These are phyloP conservation scores for Aspergillus sp. DNA, from an alignment of 2,329 filamentous ascomycete genomes.

Conservation along the genomic window DNA sequence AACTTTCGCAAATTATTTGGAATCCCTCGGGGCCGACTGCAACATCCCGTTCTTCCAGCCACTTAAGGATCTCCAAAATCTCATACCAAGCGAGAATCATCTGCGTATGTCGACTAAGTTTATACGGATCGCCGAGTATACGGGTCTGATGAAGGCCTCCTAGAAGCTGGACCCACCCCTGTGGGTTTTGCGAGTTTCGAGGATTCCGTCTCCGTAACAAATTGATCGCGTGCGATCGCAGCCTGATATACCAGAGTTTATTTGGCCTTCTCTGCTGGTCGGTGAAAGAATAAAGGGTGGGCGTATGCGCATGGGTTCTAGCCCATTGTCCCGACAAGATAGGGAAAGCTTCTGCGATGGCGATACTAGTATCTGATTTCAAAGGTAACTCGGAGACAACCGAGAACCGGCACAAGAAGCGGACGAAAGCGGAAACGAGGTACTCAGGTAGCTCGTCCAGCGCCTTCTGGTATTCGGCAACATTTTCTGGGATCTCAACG, in stretches of 20 bases:
- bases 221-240: slow-evolving; percentile 43
- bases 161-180: slow-evolving; percentile 45
- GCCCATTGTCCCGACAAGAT: slow-evolving; percentile 26
- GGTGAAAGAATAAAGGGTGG: slow-evolving; percentile 28
- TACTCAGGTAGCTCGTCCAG: slow-evolving; percentile 38
- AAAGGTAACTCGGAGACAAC: slow-evolving; percentile 19
- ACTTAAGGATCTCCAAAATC: slow-evolving; percentile 34
- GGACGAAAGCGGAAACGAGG: slow-evolving; percentile 52
- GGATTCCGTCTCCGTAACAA: slow-evolving; percentile 37
- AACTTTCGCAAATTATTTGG: slow-evolving; percentile 40
- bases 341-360: slow-evolving; percentile 34
- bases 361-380: slow-evolving; percentile 16
- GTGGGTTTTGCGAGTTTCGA: slow-evolving; percentile 34
- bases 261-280: slow-evolving; percentile 13
- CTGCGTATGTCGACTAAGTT: slow-evolving; percentile 31
- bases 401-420: slow-evolving; percentile 45
- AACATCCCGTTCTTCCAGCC: slow-evolving; percentile 40
- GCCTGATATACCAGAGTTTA: slow-evolving; percentile 29
- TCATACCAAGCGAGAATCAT: slow-evolving; percentile 46
- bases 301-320: slow-evolving; percentile 10
- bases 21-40: slow-evolving; percentile 40
- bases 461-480: slow-evolving; percentile 19
- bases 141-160: slow-evolving; percentile 33
- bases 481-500: slow-evolving; percentile 23
- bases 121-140: slow-evolving; percentile 22